Base-by-base conservation (phyloP, 2,329 filamentous ascomycete genomes). In the Neurospora sp. region DNA sequence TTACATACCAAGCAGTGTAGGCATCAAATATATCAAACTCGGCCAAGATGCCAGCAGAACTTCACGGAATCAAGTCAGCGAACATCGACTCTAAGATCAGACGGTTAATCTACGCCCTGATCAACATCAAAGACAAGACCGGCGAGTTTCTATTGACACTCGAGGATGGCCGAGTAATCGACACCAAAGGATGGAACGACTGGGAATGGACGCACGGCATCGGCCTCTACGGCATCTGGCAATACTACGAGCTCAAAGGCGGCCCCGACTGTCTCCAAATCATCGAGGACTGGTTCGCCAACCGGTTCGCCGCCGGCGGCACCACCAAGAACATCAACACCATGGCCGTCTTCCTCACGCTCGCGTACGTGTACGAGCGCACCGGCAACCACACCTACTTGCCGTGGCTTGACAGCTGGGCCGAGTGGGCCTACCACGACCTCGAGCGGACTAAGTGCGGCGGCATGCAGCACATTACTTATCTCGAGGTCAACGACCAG, bases 251-350 rank as follows among this genome's bases (percentile, higher is more conserved):
- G 70, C 80, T 93, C 73, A 93, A 90, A 0, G 89, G 88, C 66
- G 87, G 90, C 38, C 78, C 82, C 1, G 79, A 82, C 38, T 86
- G 87, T 69, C 84, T 93, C 23, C 79, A 83, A 72, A 89, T 91
- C 72, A 93, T 94, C 74, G 85, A 91, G 76, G 84, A 86, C 70
- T 95, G 92, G 92, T 94, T 93, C 80, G 81, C 82, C 7, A 85
- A 84, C 67, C 88, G 91, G 9, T 89, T 93, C 72, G 84, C 84
- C 0, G 88, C 89, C 69, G 90, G 90, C 23, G 89, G 86, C 75
- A 94, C 92, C 3, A 93, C 90, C 46, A 94, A 94, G 78, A 94
- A 94, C 79, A 93, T 93, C 84, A 93, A 93, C 82, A 93, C 92
- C 17, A 93, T 94, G 91, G 89, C 90, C 13, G 89, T 89, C 0